These are phyloP conservation scores for Tylopilus plumbeoviolaceoides DNA, from an alignment of 768 basidiomycete genomes.

Conservation along the genomic window DNA sequence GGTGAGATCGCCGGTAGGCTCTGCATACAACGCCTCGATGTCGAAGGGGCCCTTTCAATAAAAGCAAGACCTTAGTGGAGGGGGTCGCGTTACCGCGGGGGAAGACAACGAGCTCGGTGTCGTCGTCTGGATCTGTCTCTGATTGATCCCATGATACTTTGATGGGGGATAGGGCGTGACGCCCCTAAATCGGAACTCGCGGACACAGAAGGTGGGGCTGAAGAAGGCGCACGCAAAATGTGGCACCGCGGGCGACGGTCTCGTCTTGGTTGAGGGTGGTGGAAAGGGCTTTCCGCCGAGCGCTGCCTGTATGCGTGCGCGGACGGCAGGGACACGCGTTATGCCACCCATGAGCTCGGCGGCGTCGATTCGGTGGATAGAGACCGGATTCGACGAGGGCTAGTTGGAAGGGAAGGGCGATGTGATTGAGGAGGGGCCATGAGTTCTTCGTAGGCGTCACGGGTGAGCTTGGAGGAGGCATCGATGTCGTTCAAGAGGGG, in stretches of 20 bases:
- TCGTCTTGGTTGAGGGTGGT: slow-evolving; percentile 98
- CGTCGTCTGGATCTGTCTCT: slow-evolving; percentile 76
- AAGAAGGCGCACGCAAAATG: slow-evolving; percentile 96
- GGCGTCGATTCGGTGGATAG: slow-evolving; percentile 80
- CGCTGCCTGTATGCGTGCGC: slow-evolving; percentile 76
- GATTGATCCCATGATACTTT: slow-evolving; percentile 83
- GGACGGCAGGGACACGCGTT: slow-evolving; percentile 91
- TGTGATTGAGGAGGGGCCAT: slow-evolving; percentile 69
- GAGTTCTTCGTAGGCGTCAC: slow-evolving; percentile 81
- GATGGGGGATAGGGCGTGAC: slow-evolving; percentile 83
- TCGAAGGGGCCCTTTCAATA: slow-evolving; percentile 87
- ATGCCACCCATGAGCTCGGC: slow-evolving; percentile 93
- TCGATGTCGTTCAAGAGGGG: slow-evolving; percentile 94
- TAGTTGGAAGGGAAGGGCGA: slow-evolving; percentile 67
- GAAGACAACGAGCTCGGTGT: slow-evolving; percentile 90
- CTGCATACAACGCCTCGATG: slow-evolving; percentile 80
- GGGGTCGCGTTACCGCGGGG: slow-evolving; percentile 80
- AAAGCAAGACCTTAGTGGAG: slow-evolving; percentile 92
- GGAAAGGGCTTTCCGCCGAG: slow-evolving; percentile 80
- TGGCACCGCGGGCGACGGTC: slow-evolving; percentile 92
- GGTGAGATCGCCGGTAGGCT: slow-evolving; percentile 70
- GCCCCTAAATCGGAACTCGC: slow-evolving; percentile 89
- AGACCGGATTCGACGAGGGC: slow-evolving; percentile 82
- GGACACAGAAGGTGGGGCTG: slow-evolving; percentile 95
- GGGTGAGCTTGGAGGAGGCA: slow-evolving; percentile 77